Evolutionary conservation across 441 rosid species (phyloP), one percentile per base, ranked within the genome.

Genomic region (Adansonia rubrostipa): DNA sequence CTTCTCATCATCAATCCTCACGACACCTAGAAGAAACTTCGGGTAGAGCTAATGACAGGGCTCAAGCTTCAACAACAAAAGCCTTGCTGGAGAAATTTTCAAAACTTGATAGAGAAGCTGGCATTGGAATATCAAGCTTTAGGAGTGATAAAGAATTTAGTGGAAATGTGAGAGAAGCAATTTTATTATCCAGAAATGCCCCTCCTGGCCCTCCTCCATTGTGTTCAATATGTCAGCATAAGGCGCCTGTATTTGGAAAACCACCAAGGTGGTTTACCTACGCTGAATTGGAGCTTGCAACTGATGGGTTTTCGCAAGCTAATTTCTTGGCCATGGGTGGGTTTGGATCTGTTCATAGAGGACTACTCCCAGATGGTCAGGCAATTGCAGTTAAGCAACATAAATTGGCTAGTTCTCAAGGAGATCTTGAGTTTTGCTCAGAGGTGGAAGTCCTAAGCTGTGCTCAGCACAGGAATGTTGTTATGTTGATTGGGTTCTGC

Each of bases 291-390:
- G 99, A 94, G 83, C 91, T 91, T 81, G 98, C 99, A 62, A 97
- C 99, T 15, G 93, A 92, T 80, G 95, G 96, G 82, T 96, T 96
- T 86, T 94, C 98, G 24, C 87, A 87, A 77, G 95, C 91, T 79
- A 96, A 96, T 85, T 96, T 96, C 92, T 89, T 96, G 90, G 98
- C 99, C 50, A 98, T 94, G 80, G 99, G 99, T 80, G 98, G 99
- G 24, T 96, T 89, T 88, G 99, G 99, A 73, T 96, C 99, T 71
- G 99, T 96, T 80, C 95, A 96, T 80, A 90, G 99, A 62, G 99
- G 99, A 53, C 88, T 89, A 14, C 82, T 97, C 79, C 94, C 93
- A 5, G 98, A 93, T 85, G 98, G 98, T 28, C 98, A 89, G 83
- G 97, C 93, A 69, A 90, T 97, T 87, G 99, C 99, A 15, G 98